Base-by-base conservation (phyloP, 2,329 filamentous ascomycete species). In the Pseudocercospora vitis region DNA sequence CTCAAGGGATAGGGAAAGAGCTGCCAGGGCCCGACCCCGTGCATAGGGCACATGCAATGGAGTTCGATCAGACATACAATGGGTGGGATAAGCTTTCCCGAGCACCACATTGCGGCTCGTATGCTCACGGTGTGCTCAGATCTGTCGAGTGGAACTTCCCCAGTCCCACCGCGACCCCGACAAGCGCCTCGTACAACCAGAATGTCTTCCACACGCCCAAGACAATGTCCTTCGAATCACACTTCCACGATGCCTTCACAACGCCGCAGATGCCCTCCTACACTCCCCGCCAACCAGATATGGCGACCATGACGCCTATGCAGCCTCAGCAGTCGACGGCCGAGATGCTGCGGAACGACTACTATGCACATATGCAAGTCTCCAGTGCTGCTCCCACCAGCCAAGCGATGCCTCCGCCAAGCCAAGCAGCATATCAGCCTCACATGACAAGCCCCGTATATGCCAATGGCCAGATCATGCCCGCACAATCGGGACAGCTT, bases 181-280 rank as follows among this genome's bases (percentile, higher is more conserved):
- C 74, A 23, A 73, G 71, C 48, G 63, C 64, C 52, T 70, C 69
- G 19, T 69, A 66, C 56, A 54, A 49, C 40, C 68, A 71, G 53
- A 68, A 74, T 63, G 65, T 65, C 55, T 68, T 74, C 47, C 74
- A 75, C 55, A 78, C 76, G 28, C 76, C 76, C 33, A 75, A 73
- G 61, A 71, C 71, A 7, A 70, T 72, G 31, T 66, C 65, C 62
- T 67, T 70, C 62, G 64, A 73, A 58, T 63, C 74, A 12, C 74
- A 78, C 58, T 78, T 78, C 56, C 71, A 76, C 58, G 76, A 78
- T 69, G 76, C 76, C 58, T 78, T 76, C 68, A 68, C 70, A 39
- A 78, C 76, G 24, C 76, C 76, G 49, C 74, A 75, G 56, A 74
- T 76, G 55, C 73, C 71, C 26, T 68, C 68, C 53, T 67, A 70